Conservation (phyloP, 2,329 filamentous ascomycete genomes). For the Colletotrichum lupini region DNA sequence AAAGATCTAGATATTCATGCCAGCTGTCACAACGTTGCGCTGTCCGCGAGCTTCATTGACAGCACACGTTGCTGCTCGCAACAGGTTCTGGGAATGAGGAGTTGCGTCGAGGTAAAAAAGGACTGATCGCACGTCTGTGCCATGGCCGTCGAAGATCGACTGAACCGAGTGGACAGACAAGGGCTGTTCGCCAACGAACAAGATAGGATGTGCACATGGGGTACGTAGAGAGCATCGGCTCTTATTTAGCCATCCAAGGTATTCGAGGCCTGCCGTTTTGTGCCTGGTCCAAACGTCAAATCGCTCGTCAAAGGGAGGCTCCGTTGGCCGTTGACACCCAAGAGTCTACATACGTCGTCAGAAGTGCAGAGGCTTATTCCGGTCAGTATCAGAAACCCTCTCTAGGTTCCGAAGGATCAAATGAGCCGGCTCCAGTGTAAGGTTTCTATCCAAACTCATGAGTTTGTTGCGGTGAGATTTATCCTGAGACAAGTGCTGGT, state of each 20-base stretch:
- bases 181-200: constrained; percentile 17
- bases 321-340: neutral
- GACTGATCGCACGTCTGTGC: constrained; percentile 23
- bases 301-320: neutral
- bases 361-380: neutral
- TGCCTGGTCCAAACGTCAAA: neutral
- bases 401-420: neutral
- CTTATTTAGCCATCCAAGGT: constrained; percentile 8
- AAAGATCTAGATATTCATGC: constrained; percentile 1
- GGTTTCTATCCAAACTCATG: neutral
- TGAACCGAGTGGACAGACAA: constrained; percentile 18
- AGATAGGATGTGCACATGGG: constrained; percentile 30
- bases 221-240: constrained; percentile 2
- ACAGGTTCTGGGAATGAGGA: neutral
- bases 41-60: neutral
- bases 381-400: neutral
- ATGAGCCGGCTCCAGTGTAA: neutral
- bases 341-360: neutral
- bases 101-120: neutral
- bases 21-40: neutral
- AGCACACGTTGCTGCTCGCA: neutral
- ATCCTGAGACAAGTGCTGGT: neutral
- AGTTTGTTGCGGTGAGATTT: neutral
- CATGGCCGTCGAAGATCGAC: constrained; percentile 26
- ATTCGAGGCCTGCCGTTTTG: constrained; percentile 2